Base-by-base conservation (phyloP, 1,139 yeast genomes). In the Geotrichum phurueaensis region DNA sequence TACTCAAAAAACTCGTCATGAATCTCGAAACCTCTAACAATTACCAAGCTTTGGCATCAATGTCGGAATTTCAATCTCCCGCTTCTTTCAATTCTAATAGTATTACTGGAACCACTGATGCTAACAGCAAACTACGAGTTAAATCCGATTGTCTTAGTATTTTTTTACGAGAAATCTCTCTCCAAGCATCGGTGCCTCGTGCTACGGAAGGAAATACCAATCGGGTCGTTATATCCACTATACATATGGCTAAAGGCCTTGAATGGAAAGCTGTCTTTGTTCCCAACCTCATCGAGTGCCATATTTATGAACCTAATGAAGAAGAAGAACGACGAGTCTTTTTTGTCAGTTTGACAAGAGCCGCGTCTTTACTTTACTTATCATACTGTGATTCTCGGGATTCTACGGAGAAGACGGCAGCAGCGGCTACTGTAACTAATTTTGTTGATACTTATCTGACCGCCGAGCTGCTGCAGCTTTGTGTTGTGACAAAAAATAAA, bases 211-310 rank as follows among this genome's bases (percentile, higher is more conserved):
- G 39, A 6, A 45, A 49, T 7, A 51, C 50, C n/a, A 51, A 57
- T 22, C 50, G 48, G 18, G 63, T 61, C 13, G 45, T 52, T 2
- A n/a, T 81, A 0, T 84, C 89, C 0, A 91, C 97, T 0, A 85
- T 90, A n/a, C 97, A 91, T 72, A 89, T 89, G 0, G 83, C 96
- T 1, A 90, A 91, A 69, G 97, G 97, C 18, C 76, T 88, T 1
- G 96, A 90, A 71, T 91, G 96, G 96, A 89, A 94, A 0, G 81
- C 86, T 12, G 96, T 90, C 0, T 87, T 90, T 70, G 81, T 89
- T 10, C 92, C 96, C 0, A 86, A 87, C 0, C 74, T 87, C 31
- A 77, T 82, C 18, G 89, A 86, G 56, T 84, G 84, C 0, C 69
- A 79, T 7, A 73, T 85, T n/a, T 91, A 90, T 1, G 63, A 64